These are phyloP conservation scores for Arxiozyma telluris DNA, from an alignment of 1,139 yeast species.

Conservation along the genomic window DNA sequence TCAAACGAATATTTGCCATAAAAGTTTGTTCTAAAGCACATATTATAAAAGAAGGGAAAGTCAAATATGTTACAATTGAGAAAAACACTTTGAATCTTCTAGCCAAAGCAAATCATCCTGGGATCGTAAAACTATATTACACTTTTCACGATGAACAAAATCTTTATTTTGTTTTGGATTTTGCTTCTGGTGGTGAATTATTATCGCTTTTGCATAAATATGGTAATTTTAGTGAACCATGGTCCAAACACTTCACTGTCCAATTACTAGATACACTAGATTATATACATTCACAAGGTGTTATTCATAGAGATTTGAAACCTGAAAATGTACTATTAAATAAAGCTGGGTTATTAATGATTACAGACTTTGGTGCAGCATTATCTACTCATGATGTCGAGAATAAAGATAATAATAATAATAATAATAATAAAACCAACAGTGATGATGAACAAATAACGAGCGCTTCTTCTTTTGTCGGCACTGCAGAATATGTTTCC, in stretches of 20 bases:
- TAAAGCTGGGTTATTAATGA: slow-evolving; percentile 56
- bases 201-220: slow-evolving; percentile 67
- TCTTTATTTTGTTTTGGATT: slow-evolving; percentile 84
- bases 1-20: slow-evolving; percentile 61
- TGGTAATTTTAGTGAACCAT: slow-evolving; percentile 69
- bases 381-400: slow-evolving; percentile 38
- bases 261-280: slow-evolving; percentile 70
- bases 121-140: slow-evolving; percentile 78
- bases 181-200: slow-evolving; percentile 88
- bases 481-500: slow-evolving; percentile 78
- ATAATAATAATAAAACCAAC: too few relatives aligned
- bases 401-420: slow-evolving; percentile 31
- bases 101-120: slow-evolving; percentile 62
- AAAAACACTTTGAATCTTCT: slow-evolving; percentile 82
- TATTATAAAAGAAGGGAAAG: slow-evolving; percentile 88
- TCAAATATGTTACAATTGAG: slow-evolving; percentile 92
- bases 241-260: slow-evolving; percentile 64
- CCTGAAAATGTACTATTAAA: slow-evolving; percentile 69
- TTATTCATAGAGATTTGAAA: slow-evolving; percentile 71
- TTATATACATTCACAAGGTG: slow-evolving; percentile 66
- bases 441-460: slow-evolving; percentile 8
- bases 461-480: slow-evolving; percentile 53
- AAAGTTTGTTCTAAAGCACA: slow-evolving; percentile 89
- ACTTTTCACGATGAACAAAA: slow-evolving; percentile 90
- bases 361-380: slow-evolving; percentile 80